These are phyloP conservation scores for Pichia sp. DNA, from an alignment of 1,139 yeast species.

Conservation along the genomic window DNA sequence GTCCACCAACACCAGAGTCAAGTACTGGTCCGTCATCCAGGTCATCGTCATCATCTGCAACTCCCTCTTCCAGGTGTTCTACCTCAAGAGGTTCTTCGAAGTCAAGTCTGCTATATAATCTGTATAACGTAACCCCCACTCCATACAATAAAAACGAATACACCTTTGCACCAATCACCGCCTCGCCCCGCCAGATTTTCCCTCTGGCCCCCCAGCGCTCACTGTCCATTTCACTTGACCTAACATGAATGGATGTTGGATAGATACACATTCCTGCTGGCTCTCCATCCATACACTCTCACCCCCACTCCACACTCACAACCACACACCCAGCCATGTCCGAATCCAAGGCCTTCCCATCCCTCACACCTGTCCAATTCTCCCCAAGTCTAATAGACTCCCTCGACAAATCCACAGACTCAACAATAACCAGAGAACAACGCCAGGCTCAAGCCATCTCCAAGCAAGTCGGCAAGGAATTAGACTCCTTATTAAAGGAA, in stretches of 20 bases:
- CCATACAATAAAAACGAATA: too few relatives aligned
- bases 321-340: slow-evolving; percentile 6
- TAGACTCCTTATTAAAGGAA: slow-evolving; percentile 60
- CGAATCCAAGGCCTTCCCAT: slow-evolving; percentile 60
- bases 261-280: too few relatives aligned
- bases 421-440: slow-evolving; percentile 81
- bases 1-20: slow-evolving; percentile 93
- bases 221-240: too few relatives aligned
- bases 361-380: slow-evolving; percentile 65
- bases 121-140: too few relatives aligned
- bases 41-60: slow-evolving; percentile 80
- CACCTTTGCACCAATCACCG: too few relatives aligned
- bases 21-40: slow-evolving; percentile 98
- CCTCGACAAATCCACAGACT: slow-evolving; percentile 65
- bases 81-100: slow-evolving; percentile 92
- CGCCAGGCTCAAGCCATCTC: slow-evolving; percentile 76
- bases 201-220: too few relatives aligned
- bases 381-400: slow-evolving; percentile 67
- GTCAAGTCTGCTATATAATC: slow-evolving; percentile 80
- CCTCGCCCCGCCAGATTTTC: too few relatives aligned
- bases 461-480: slow-evolving; percentile 67
- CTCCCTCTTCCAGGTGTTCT: slow-evolving; percentile 90
- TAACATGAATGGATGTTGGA: too few relatives aligned
- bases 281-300: too few relatives aligned
- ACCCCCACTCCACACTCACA: not conserved